These are phyloP conservation scores for Haplosporangium sp. DNA, from an alignment of 371 early-diverging fungal genomes.

Conservation along the genomic window DNA sequence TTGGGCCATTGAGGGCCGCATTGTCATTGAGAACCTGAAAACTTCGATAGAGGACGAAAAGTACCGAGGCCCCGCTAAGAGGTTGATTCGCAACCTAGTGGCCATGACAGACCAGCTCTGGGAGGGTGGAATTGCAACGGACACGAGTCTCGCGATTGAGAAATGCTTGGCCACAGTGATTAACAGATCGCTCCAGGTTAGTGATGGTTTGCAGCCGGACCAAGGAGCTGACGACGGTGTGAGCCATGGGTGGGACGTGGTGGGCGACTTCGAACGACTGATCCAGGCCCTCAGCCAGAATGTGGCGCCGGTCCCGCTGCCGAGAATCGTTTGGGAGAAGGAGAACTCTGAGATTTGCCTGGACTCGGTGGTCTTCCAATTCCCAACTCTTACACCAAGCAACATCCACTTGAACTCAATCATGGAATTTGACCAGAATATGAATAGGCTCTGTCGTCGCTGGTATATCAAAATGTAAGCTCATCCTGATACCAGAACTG, in stretches of 20 bases:
- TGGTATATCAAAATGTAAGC: slow-evolving; percentile 41
- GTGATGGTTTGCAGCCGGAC: not conserved
- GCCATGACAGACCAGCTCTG: slow-evolving; percentile 33
- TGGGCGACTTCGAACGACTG: slow-evolving; percentile 31
- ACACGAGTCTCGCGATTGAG: slow-evolving; percentile 34
- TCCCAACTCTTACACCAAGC: slow-evolving; percentile 20
- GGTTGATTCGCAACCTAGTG: slow-evolving; percentile 28
- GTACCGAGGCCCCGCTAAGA: slow-evolving; percentile 27
- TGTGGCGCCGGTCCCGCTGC: slow-evolving; percentile 26
- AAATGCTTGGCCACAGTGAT: slow-evolving; percentile 16
- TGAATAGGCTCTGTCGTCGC: slow-evolving; percentile 10
- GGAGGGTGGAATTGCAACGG: slow-evolving; percentile 34
- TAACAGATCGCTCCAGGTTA: slow-evolving; percentile 9
- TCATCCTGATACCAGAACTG: too few species aligned
- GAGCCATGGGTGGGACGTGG: slow-evolving; percentile 23
- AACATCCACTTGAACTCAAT: slow-evolving; percentile 30
- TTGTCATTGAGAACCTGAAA: slow-evolving; percentile 10
- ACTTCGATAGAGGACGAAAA: not conserved
- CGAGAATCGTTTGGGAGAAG: slow-evolving; percentile 26
- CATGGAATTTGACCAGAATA: slow-evolving; percentile 20
- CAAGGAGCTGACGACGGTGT: not conserved
- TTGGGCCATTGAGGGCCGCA: slow-evolving; percentile 9
- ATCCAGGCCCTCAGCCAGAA: slow-evolving; percentile 5
- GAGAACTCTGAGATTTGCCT: slow-evolving; percentile 16
- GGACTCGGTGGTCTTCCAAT: slow-evolving; percentile 24